Evolutionary conservation across 371 early-diverging fungal genomes (phyloP), one percentile per base, ranked within the genome.

Genomic region (Mycotypha africana): DNA sequence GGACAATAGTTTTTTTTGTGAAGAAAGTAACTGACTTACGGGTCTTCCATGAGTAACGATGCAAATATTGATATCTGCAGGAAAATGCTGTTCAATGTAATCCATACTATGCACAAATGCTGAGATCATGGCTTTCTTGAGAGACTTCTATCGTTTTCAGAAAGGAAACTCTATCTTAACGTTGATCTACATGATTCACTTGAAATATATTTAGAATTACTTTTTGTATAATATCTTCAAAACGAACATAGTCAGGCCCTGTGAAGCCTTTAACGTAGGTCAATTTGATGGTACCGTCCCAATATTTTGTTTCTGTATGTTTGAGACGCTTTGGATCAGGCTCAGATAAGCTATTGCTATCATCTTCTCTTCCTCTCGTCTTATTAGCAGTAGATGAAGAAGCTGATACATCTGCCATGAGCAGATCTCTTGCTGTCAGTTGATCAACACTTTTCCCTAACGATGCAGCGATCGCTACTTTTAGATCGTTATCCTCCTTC

Each of bases 21-120:
- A n/a, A n/a, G n/a, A n/a, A n/a, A 34, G 11, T 12, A 20, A 21
- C 10, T 17, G 32, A 26, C 40, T 50, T 72, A 67, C 73, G 31
- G 64, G 73, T 37, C 65, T 44, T 21, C 67, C 69, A 39, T 73
- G 74, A 2, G 58, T 45, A 4, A 73, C 65, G 22, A 73, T 51
- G 24, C 67, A 66, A 5, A 73, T 4, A 38, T 66, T 69, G 20
- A 58, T 39, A 47, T 60, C 49, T 1, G 15, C 19, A 4, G 73
- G 73, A 45, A 69, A 62, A 4, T 67, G 53, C 1, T 61, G 51
- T 14, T 69, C 53, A 24, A 73, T 67, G 37, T 49, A 73, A 26
- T 73, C 70, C 55, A 58, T 53, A 16, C 67, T 67, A 20, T 39
- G 50, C 1, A 73, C 70, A 52, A 67, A 67, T 0, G 74, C 67